phyloP scores from a whole-genome alignment of 768 basidiomycete genomes.

The Amanita muscaria region DNA sequence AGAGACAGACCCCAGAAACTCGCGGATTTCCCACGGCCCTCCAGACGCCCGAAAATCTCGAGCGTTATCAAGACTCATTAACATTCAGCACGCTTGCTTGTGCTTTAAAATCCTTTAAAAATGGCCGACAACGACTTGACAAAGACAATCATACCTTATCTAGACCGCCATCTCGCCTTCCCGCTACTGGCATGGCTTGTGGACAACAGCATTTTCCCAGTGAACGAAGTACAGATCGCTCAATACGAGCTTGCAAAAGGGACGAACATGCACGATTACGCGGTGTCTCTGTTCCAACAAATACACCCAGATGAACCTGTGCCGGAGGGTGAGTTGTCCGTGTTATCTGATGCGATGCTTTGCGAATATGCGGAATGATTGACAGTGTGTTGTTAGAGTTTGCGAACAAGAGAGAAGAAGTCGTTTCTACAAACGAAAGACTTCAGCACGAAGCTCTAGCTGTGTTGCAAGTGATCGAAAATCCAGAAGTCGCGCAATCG shows the following conservation, averaged over 20 bases:
- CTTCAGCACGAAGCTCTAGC: slow-evolving; percentile 87
- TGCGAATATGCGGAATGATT: background rate
- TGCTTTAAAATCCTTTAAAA: too few relatives aligned
- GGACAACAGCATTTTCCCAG: slow-evolving; percentile 66
- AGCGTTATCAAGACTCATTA: too few relatives aligned
- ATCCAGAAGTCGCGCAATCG: slow-evolving; percentile 91
- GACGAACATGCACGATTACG: slow-evolving; percentile 98
- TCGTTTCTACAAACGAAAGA: slow-evolving; percentile 74
- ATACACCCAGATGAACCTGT: slow-evolving; percentile 63
- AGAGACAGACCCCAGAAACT: too few relatives aligned
- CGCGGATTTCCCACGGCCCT: too few relatives aligned
- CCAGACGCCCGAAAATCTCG: too few relatives aligned
- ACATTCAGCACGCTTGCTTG: too few relatives aligned
- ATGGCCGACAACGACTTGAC: slow-evolving; percentile 92
- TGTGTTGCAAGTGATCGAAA: slow-evolving; percentile 92
- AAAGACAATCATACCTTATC: slow-evolving; percentile 80
- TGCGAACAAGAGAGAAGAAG: slow-evolving; percentile 69
- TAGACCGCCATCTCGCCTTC: slow-evolving; percentile 92
- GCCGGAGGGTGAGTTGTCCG: slow-evolving; percentile 47
- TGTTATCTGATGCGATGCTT: too few relatives aligned
- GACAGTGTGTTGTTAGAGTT: slow-evolving; percentile 52
- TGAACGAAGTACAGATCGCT: slow-evolving; percentile 73
- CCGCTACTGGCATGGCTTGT: slow-evolving; percentile 86
- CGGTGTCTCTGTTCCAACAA: slow-evolving; percentile 70
- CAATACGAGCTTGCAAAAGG: slow-evolving; percentile 97